Base-by-base conservation (phyloP, 1,284 basidiomycete species). In the Meira nashicola region DNA sequence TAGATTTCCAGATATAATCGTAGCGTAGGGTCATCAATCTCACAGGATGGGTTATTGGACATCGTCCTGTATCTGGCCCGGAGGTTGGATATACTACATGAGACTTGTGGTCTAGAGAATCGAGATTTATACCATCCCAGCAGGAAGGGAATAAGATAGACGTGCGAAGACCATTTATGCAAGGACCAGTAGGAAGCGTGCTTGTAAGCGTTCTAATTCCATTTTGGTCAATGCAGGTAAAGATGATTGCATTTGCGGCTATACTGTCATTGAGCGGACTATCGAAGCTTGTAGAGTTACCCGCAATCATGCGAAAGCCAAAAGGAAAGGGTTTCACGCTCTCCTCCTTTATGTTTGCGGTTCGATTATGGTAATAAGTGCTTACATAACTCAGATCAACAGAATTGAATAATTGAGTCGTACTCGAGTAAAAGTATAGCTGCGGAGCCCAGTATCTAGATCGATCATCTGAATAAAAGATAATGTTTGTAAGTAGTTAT, bases 81-180 rank as follows among this genome's bases (percentile, higher is more conserved):
- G 70, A 64, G 12, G 60, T 58, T 0, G 77, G 70, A 56, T 75
- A 80, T 0, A 72, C 75, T 70, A 81, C 74, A 68, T 82, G 81
- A 9, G 72, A 73, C 54, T 71, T 67, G 71, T 82, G 81, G 47
- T 82, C 79, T 1, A 73, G 40, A 12, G 78, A 79, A 62, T 81
- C 80, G 57, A 81, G 73, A 63, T 81, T 80, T 39, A 78, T 70
- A 8, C 83, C 83, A 64, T 83, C 81, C 83, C 83, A 84, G 72
- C 83, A 84, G 1, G 81, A 80, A 15, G 82, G 83, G 76, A 83
- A 78, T 60, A 76, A 68, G 53, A 81, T 74, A 61, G 80, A 80
- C 23, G 78, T 75, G 46, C 80, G 69, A 69, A 81, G 74, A 43
- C 79, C 79, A 28, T 74, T 63, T 11, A 78, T 74, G 46, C 70